Evolutionary conservation across 2,329 filamentous ascomycete genomes (phyloP).

Genomic region (Botryosphaeria agaves): DNA sequence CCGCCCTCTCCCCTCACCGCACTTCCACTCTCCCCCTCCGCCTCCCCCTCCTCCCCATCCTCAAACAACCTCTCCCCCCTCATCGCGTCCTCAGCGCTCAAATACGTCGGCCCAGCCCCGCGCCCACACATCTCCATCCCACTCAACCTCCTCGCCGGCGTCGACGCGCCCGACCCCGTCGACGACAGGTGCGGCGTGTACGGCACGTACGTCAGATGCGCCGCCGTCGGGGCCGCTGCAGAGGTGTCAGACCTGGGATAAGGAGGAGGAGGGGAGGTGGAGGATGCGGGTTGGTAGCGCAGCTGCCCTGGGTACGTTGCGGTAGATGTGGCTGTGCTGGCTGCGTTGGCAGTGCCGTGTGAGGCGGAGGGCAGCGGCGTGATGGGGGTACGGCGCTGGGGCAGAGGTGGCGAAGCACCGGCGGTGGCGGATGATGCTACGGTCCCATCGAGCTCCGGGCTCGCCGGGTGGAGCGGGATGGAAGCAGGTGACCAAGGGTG

Average conservation of each 20-base stretch:
- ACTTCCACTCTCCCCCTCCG: not conserved
- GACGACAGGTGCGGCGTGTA: not conserved
- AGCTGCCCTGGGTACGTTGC: not conserved
- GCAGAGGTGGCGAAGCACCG: not conserved
- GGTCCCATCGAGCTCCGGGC: constrained; percentile 1
- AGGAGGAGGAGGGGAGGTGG: not conserved
- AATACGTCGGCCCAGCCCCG: constrained; percentile 2
- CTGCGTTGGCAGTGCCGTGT: too few relatives aligned
- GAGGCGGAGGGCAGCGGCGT: too few relatives aligned
- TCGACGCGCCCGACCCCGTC: not conserved
- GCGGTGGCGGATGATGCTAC: not conserved
- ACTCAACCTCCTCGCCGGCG: not conserved
- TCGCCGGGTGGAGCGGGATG: not conserved
- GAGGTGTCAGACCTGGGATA: not conserved
- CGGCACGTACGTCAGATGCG: not conserved
- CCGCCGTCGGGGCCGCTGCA: not conserved
- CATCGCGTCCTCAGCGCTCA: constrained; percentile 5
- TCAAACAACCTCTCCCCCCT: constrained; percentile 3
- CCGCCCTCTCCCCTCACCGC: too few relatives aligned
- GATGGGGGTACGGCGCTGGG: not conserved
- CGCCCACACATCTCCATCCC: not conserved
- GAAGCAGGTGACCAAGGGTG: constrained; percentile 1
- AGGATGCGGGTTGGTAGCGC: not conserved
- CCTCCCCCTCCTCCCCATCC: constrained; percentile 1
- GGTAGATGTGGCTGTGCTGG: too few relatives aligned